A percentile compares a stretch with the other conserved stretches of the same genome.
phyloP scores from a whole-genome alignment of 140 eudicot genomes.

The Ambrosia hybrid region DNA sequence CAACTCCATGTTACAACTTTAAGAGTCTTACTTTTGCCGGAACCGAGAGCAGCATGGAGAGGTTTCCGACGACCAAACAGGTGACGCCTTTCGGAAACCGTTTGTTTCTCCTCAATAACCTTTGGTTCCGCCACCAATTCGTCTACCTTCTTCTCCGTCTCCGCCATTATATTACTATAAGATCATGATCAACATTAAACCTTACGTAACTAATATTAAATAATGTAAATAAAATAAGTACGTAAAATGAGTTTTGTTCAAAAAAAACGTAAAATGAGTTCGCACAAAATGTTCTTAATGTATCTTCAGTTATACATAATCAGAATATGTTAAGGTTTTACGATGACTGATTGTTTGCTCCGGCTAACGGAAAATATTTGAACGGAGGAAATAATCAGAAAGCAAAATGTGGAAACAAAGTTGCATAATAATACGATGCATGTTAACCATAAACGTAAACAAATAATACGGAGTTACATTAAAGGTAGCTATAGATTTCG shows the following conservation, averaged over 20 bases:
- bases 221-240: conserved; percentile 4
- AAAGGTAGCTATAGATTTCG: conserved; percentile 2
- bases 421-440: conserved; percentile 30
- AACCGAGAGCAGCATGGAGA: conserved; percentile 67
- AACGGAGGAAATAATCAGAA: conserved; percentile 20
- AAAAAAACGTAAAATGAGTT: conserved; percentile 3
- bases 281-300: conserved; percentile 22
- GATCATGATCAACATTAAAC: not conserved
- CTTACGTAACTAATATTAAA: not conserved
- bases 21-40: conserved; percentile 57
- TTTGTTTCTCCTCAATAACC: conserved; percentile 18
- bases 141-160: conserved; percentile 28
- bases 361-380: conserved; percentile 21
- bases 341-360: conserved; percentile 19
- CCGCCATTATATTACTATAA: conserved; percentile 24
- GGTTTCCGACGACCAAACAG: conserved; percentile 82
- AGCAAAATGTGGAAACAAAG: conserved; percentile 23
- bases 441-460: conserved; percentile 37
- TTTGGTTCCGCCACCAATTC: not conserved
- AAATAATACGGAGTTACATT: conserved; percentile 17
- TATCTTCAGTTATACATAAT: conserved; percentile 15
- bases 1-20: not conserved
- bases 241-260: no score
- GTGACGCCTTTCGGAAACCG: conserved; percentile 36
- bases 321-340: conserved; percentile 15